A percentile compares a stretch with the other conserved stretches of the same genome.
phyloP scores from a whole-genome alignment of 1,284 basidiomycete genomes.

The Sanguinoderma infundibulare region DNA sequence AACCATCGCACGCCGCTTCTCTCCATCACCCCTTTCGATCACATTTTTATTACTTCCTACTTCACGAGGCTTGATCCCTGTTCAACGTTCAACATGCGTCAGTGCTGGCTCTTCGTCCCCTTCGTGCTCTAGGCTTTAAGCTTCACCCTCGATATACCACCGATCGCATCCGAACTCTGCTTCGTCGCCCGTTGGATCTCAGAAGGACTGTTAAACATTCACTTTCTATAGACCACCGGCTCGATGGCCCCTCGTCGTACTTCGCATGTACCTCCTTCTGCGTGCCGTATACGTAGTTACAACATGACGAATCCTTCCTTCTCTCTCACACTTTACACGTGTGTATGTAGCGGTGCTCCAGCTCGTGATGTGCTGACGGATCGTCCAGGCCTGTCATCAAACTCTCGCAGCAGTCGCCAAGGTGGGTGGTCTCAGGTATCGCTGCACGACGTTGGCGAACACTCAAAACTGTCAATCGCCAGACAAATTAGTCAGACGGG shows the following conservation, averaged over 20 bases:
- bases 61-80: background rate
- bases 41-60: constrained; percentile 11
- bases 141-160: background rate
- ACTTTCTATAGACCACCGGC: background rate
- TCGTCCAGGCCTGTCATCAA: background rate
- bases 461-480: background rate
- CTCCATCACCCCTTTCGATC: background rate
- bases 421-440: background rate
- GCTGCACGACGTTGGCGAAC: background rate
- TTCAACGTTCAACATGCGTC: background rate
- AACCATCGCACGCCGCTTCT: constrained; percentile 14
- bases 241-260: background rate
- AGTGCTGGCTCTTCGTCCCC: background rate
- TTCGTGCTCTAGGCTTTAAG: background rate
- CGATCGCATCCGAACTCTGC: background rate
- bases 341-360: background rate
- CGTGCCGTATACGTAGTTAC: background rate
- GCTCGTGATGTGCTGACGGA: background rate
- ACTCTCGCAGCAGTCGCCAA: background rate
- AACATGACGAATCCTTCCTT: background rate
- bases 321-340: background rate
- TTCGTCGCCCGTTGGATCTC: background rate
- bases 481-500: background rate
- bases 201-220: background rate
- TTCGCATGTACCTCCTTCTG: background rate